Evolutionary conservation across 176 grass and related monocot species (phyloP).

Genomic region (Avena sativa): DNA sequence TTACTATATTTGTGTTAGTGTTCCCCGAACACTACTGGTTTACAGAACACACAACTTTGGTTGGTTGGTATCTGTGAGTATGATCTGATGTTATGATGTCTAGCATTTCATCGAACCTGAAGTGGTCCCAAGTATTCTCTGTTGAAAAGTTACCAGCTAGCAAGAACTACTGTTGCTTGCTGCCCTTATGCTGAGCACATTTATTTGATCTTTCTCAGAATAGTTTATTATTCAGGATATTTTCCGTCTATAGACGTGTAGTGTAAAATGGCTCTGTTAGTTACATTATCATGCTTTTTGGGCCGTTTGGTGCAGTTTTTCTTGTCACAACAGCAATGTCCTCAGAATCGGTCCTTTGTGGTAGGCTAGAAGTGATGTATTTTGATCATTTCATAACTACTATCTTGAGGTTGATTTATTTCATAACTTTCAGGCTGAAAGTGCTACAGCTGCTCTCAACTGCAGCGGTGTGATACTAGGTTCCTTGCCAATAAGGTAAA

Average conservation of each 20-base stretch:
- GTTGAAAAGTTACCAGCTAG: not conserved
- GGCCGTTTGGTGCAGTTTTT: not conserved
- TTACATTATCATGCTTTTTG: not conserved
- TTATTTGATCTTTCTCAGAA: conserved; percentile 19
- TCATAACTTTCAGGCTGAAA: conserved; percentile 80
- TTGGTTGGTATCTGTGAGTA: conserved; percentile 16
- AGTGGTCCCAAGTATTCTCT: not conserved
- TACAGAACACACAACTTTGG: conserved; percentile 4
- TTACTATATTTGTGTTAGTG: not conserved
- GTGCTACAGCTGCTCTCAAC: conserved; percentile 96
- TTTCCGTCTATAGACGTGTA: not conserved
- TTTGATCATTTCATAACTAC: not conserved
- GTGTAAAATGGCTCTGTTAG: not conserved
- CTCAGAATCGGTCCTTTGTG: not conserved
- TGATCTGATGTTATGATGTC: conserved; percentile 22
- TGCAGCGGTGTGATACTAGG: conserved; percentile 96
- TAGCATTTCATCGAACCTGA: conserved; percentile 1
- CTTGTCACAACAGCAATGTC: not conserved
- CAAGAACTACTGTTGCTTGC: not conserved
- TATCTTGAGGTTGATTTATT: conserved; percentile 8
- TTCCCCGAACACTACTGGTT: not conserved
- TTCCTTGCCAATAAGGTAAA: conserved; percentile 94
- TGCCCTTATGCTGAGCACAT: not conserved
- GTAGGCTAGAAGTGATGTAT: not conserved
- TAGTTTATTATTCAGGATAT: not conserved